A percentile compares a stretch with the other conserved stretches of the same genome.
Conservation (phyloP, 495 filamentous ascomycete species). For the Penicillium dipodomyicola region DNA sequence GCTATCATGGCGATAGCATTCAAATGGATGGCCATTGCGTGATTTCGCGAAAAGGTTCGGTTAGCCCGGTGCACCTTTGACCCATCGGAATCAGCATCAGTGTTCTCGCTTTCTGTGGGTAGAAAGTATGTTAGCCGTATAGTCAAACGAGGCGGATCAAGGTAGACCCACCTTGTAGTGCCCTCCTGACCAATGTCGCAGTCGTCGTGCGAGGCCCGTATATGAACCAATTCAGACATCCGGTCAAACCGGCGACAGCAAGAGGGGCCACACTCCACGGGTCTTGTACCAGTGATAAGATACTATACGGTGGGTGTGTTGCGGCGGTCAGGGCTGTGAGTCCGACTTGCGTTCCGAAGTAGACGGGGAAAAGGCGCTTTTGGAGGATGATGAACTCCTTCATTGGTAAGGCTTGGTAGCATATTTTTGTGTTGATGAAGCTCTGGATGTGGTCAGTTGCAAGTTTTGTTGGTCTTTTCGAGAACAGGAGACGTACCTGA, state of each 20-base stretch:
- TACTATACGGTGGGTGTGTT: slow-evolving; percentile 46
- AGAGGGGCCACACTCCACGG: slow-evolving; percentile 40
- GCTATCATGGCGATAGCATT: slow-evolving; percentile 52
- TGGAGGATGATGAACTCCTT: slow-evolving; percentile 51
- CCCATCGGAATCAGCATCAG: slow-evolving; percentile 9
- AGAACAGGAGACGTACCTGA: slow-evolving; percentile 28
- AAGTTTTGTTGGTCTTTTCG: not conserved
- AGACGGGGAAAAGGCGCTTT: slow-evolving; percentile 53
- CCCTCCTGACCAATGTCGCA: slow-evolving; percentile 42
- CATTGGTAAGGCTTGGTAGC: slow-evolving; percentile 44
- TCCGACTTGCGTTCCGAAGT: slow-evolving; percentile 48
- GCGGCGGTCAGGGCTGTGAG: slow-evolving; percentile 43
- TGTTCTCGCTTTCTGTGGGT: slow-evolving; percentile 20
- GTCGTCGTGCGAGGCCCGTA: slow-evolving; percentile 49
- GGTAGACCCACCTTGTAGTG: slow-evolving; percentile 39
- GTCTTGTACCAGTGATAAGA: slow-evolving; percentile 32
- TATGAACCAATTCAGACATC: slow-evolving; percentile 45
- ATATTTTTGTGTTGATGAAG: slow-evolving; percentile 54
- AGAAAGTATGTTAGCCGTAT: not conserved
- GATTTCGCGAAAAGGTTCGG: slow-evolving; percentile 45
- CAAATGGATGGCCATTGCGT: slow-evolving; percentile 57
- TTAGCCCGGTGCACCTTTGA: slow-evolving; percentile 40
- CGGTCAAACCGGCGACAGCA: slow-evolving; percentile 35
- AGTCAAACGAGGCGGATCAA: not conserved
- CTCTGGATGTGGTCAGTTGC: slow-evolving; percentile 25